phyloP scores from a whole-genome alignment of 2,329 filamentous ascomycete species.

The Talaromyces sp. region DNA sequence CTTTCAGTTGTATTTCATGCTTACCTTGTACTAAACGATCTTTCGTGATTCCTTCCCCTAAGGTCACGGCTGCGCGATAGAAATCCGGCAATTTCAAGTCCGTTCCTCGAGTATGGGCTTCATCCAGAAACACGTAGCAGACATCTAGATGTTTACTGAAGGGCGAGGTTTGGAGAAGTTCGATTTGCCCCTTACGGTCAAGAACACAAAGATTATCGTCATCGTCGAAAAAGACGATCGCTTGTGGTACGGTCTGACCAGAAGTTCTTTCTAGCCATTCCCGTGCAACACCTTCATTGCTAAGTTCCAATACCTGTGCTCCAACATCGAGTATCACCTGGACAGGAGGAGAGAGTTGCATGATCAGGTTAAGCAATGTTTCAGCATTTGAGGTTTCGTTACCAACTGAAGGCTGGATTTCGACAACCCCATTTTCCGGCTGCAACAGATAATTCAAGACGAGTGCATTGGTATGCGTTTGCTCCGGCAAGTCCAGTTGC shows the following conservation, averaged over 20 bases:
- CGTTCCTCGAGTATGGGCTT: constrained; percentile 64
- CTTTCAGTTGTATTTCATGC: constrained; percentile 8
- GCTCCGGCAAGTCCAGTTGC: constrained; percentile 50
- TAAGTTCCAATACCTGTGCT: constrained; percentile 61
- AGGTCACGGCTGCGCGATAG: constrained; percentile 61
- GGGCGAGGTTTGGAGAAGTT: constrained; percentile 50
- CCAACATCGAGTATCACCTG: constrained; percentile 66
- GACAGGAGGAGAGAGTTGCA: constrained; percentile 31
- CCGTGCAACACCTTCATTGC: constrained; percentile 50
- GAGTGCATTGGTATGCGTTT: constrained; percentile 61
- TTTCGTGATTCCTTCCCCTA: constrained; percentile 61
- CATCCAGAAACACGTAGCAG: constrained; percentile 64
- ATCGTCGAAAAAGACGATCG: constrained; percentile 51
- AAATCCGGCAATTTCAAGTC: constrained; percentile 56
- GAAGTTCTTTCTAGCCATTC: constrained; percentile 44
- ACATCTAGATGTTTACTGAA: constrained; percentile 50
- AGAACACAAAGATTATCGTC: constrained; percentile 25
- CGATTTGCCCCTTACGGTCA: constrained; percentile 19
- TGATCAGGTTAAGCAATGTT: constrained; percentile 44
- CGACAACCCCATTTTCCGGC: constrained; percentile 39
- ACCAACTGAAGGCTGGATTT: background rate
- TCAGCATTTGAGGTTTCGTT: constrained; percentile 1
- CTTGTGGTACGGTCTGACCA: constrained; percentile 23
- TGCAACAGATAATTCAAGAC: constrained; percentile 57
- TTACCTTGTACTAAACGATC: constrained; percentile 63